Percentiles rank a stretch among this genome's conserved stretches.
Conservation (phyloP, 768 basidiomycete species). For the Trametes sanguinea region DNA sequence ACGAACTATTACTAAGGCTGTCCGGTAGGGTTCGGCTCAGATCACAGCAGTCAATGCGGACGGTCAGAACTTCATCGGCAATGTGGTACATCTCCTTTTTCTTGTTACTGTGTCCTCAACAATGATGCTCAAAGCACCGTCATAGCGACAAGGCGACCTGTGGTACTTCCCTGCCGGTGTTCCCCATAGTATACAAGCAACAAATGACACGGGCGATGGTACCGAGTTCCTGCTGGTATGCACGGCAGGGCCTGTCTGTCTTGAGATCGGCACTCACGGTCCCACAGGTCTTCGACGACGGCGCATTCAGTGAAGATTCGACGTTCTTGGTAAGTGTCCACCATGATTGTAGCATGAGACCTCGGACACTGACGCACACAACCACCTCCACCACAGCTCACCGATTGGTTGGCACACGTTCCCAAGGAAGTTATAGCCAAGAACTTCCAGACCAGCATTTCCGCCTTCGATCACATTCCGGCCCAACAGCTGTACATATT, state of each 20-base stretch:
- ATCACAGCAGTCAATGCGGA: slow-evolving; percentile 48
- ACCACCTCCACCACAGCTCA: slow-evolving; percentile 28
- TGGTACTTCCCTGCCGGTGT: slow-evolving; percentile 61
- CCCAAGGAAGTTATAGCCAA: slow-evolving; percentile 43
- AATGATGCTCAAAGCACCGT: neutral
- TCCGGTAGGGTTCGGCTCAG: slow-evolving; percentile 30
- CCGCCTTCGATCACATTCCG: slow-evolving; percentile 35
- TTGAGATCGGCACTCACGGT: neutral
- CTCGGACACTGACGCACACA: neutral
- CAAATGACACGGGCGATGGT: slow-evolving; percentile 39
- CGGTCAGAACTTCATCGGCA: slow-evolving; percentile 50
- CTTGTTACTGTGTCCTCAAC: slow-evolving; percentile 13
- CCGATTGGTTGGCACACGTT: slow-evolving; percentile 35
- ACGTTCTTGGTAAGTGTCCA: slow-evolving; percentile 36
- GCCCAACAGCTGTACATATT: slow-evolving; percentile 35
- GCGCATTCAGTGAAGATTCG: slow-evolving; percentile 37
- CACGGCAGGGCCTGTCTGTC: neutral
- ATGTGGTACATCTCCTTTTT: slow-evolving; percentile 39
- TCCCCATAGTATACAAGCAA: slow-evolving; percentile 56
- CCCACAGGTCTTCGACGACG: slow-evolving; percentile 42
- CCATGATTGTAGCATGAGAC: neutral
- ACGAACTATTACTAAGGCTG: neutral
- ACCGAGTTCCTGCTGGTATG: slow-evolving; percentile 53
- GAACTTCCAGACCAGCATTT: slow-evolving; percentile 34
- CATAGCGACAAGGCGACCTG: slow-evolving; percentile 47